Evolutionary conservation across 768 basidiomycete species (phyloP).

Genomic region (Tulasnella sp.): DNA sequence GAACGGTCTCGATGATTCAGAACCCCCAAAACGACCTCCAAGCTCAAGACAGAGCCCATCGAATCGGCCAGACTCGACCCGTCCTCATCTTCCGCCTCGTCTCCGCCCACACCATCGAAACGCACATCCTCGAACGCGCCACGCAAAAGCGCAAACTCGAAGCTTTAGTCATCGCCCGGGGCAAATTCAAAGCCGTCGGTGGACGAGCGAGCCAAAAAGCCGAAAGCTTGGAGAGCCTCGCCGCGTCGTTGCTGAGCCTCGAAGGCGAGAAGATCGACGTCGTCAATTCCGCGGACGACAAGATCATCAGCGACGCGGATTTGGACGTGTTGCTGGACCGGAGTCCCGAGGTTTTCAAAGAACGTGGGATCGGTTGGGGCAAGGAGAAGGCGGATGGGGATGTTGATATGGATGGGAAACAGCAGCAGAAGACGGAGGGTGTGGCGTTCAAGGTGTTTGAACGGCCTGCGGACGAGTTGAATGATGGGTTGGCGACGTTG

Average conservation of each 20-base stretch:
- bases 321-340: conserved; percentile 76
- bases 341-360: conserved; percentile 60
- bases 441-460: conserved; percentile 70
- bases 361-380: conserved; percentile 62
- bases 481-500: conserved; percentile 62
- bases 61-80: conserved; percentile 89
- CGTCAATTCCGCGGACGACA: conserved; percentile 52
- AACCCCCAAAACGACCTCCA: conserved; percentile 96
- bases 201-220: conserved; percentile 31
- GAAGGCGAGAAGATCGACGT: conserved; percentile 89
- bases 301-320: conserved; percentile 75
- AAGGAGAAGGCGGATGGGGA: conserved; percentile 30
- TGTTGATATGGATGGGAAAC: conserved; percentile 28
- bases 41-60: conserved; percentile 90
- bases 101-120: conserved; percentile 83
- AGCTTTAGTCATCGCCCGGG: conserved; percentile 90
- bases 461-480: conserved; percentile 52
- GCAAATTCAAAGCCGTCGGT: conserved; percentile 30
- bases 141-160: conserved; percentile 84
- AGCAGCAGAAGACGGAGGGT: neutral
- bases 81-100: conserved; percentile 86
- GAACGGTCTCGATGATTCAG: conserved; percentile 34
- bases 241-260: conserved; percentile 62
- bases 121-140: conserved; percentile 82
- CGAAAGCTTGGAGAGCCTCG: conserved; percentile 60